Evolutionary conservation across 2,329 filamentous ascomycete species (phyloP).

Genomic region (Aspergillus uvarum): DNA sequence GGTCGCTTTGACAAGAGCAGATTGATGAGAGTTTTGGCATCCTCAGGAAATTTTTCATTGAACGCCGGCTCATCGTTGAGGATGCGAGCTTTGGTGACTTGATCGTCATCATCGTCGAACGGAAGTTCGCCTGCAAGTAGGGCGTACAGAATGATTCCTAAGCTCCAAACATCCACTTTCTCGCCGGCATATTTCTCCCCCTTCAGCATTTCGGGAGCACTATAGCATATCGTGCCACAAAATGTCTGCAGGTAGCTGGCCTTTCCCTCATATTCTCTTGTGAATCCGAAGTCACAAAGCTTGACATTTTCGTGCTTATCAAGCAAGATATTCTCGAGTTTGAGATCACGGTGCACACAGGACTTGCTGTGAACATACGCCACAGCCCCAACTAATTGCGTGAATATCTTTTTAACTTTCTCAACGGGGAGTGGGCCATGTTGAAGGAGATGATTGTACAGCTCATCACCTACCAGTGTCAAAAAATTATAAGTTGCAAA

Average conservation of each 20-base stretch:
- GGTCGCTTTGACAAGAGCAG: conserved; percentile 87
- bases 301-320: conserved; percentile 98
- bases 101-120: conserved; percentile 95
- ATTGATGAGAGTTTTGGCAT: conserved; percentile 75
- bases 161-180: conserved; percentile 98
- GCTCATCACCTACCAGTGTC: conserved; percentile 71
- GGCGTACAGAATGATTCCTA: conserved; percentile 86
- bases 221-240: conserved; percentile 96
- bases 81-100: conserved; percentile 79
- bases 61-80: conserved; percentile 81
- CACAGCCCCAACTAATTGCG: conserved; percentile 91
- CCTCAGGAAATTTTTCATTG: conserved; percentile 73
- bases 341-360: conserved; percentile 94
- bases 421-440: conserved; percentile 79
- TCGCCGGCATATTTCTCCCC: conserved; percentile 97
- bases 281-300: conserved; percentile 96
- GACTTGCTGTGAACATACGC: conserved; percentile 92
- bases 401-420: conserved; percentile 94
- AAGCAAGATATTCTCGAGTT: conserved; percentile 92
- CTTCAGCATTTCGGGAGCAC: conserved; percentile 96
- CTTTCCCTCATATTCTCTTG: conserved; percentile 93
- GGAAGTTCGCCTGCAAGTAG: conserved; percentile 79
- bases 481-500: conserved; percentile 4
- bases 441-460: conserved; percentile 91
- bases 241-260: conserved; percentile 95